Conservation (phyloP, 2,329 filamentous ascomycete genomes). For the Huntiella bhutanensis region DNA sequence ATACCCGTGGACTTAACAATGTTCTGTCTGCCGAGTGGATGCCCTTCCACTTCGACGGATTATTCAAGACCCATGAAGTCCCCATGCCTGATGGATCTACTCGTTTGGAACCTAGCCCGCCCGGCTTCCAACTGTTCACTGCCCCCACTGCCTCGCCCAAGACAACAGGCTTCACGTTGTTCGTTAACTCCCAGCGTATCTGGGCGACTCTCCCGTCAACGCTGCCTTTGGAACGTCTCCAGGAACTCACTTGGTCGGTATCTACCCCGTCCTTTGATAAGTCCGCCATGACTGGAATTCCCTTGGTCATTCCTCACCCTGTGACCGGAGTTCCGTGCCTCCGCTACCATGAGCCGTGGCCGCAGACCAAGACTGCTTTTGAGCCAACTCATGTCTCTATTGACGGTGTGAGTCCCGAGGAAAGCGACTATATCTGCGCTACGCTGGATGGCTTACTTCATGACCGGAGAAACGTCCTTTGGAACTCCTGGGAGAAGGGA, state of each 20-base stretch:
- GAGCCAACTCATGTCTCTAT: slow-evolving; percentile 26
- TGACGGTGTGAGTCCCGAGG: slow-evolving; percentile 18
- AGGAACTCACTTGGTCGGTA: slow-evolving; percentile 28
- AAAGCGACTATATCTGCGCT: slow-evolving; percentile 21
- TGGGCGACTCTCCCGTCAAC: slow-evolving; percentile 26
- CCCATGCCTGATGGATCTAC: slow-evolving; percentile 21
- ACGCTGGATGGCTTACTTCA: slow-evolving; percentile 20
- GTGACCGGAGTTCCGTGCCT: slow-evolving; percentile 27
- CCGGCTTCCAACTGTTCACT: slow-evolving; percentile 34
- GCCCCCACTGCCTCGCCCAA: slow-evolving; percentile 26
- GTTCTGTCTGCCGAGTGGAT: slow-evolving; percentile 34
- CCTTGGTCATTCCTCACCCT: slow-evolving; percentile 27
- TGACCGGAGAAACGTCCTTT: slow-evolving; percentile 30
- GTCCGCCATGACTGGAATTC: slow-evolving; percentile 24
- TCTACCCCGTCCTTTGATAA: slow-evolving; percentile 28
- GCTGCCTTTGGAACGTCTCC: slow-evolving; percentile 20
- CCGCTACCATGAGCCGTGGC: slow-evolving; percentile 37
- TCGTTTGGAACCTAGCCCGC: slow-evolving; percentile 24
- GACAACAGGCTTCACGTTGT: slow-evolving; percentile 34
- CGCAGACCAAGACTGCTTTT: slow-evolving; percentile 30
- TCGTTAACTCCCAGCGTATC: slow-evolving; percentile 30
- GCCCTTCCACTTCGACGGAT: slow-evolving; percentile 38
- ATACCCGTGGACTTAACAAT: slow-evolving; percentile 26
- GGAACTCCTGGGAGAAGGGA: slow-evolving; percentile 34
- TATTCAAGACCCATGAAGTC: slow-evolving; percentile 32